Percentiles rank a stretch among this genome's conserved stretches.
Evolutionary conservation across 31 red algal genomes (phyloP).

Genomic region (Odonthalia washingtoniensis): DNA sequence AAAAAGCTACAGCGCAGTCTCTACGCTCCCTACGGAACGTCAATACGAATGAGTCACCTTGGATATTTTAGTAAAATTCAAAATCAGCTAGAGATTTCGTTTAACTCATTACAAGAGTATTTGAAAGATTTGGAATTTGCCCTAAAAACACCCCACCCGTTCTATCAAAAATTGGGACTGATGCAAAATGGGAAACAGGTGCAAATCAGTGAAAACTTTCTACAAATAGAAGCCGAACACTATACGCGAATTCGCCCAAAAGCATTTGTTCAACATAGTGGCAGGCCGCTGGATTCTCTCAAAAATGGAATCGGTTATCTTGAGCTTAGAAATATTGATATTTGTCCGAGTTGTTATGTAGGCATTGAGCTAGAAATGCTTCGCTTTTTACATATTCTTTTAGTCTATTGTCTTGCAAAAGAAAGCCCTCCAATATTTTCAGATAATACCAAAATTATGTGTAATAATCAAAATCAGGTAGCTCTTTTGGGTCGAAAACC

Average conservation of each 20-base stretch:
- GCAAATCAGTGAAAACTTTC: conserved; percentile 13
- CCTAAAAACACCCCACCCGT: neutral
- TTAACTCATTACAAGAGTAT: neutral
- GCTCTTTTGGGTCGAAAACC: conserved; percentile 1
- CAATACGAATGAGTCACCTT: conserved; percentile 4
- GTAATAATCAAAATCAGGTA: neutral
- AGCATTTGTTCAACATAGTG: neutral
- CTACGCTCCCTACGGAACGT: neutral
- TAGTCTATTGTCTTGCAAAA: neutral
- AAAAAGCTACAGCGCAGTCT: neutral
- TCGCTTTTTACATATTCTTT: neutral
- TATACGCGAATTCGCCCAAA: neutral
- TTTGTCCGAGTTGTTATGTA: neutral
- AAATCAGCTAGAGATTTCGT: neutral
- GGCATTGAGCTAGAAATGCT: conserved; percentile 7
- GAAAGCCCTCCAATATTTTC: neutral
- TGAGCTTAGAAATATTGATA: neutral
- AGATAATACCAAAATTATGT: neutral
- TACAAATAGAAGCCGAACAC: conserved; percentile 20
- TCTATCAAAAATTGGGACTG: neutral
- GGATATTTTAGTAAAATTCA: conserved; percentile 6
- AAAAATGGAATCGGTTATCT: neutral
- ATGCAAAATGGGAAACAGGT: conserved; percentile 3
- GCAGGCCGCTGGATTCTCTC: neutral
- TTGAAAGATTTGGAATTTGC: conserved; percentile 7